A percentile compares a stretch with the other conserved stretches of the same genome.
Evolutionary conservation across 768 basidiomycete species (phyloP).

Genomic region (Collybia nuda): DNA sequence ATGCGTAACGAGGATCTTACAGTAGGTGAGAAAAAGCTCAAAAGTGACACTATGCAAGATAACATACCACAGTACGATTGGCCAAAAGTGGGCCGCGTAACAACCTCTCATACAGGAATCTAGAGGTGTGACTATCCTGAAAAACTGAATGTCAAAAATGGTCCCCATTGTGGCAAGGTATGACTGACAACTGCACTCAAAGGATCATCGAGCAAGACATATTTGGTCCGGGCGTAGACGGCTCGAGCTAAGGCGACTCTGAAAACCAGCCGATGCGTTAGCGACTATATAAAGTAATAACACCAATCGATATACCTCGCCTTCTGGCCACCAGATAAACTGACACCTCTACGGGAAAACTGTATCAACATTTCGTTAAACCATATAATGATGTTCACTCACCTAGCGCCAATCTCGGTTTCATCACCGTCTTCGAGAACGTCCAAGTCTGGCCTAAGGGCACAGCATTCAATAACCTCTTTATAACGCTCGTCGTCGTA

Average conservation of each 20-base stretch:
- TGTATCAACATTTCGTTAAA: not conserved
- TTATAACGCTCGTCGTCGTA: constrained; percentile 74
- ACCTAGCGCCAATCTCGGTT: constrained; percentile 81
- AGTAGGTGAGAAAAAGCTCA: not conserved
- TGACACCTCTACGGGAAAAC: constrained; percentile 53
- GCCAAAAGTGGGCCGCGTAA: constrained; percentile 65
- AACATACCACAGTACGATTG: constrained; percentile 62
- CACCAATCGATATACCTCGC: constrained; percentile 44
- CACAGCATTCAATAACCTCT: constrained; percentile 81
- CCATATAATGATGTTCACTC: constrained; percentile 9
- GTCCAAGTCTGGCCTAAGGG: constrained; percentile 76
- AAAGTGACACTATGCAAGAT: not conserved
- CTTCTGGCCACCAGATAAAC: constrained; percentile 81
- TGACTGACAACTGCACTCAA: constrained; percentile 74
- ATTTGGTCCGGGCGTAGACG: constrained; percentile 70
- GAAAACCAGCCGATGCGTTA: not conserved
- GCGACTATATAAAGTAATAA: not conserved
- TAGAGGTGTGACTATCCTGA: constrained; percentile 69
- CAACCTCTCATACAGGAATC: constrained; percentile 61
- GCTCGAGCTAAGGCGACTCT: constrained; percentile 84
- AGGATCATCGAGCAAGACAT: constrained; percentile 78
- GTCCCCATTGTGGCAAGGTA: not conserved
- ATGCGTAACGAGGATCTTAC: constrained; percentile 69
- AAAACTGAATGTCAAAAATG: not conserved
- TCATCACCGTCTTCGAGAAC: constrained; percentile 84